Percentiles rank a stretch among this genome's conserved stretches.
Evolutionary conservation across 306 rosid genomes (phyloP).

Genomic region (Castanea sativa): DNA sequence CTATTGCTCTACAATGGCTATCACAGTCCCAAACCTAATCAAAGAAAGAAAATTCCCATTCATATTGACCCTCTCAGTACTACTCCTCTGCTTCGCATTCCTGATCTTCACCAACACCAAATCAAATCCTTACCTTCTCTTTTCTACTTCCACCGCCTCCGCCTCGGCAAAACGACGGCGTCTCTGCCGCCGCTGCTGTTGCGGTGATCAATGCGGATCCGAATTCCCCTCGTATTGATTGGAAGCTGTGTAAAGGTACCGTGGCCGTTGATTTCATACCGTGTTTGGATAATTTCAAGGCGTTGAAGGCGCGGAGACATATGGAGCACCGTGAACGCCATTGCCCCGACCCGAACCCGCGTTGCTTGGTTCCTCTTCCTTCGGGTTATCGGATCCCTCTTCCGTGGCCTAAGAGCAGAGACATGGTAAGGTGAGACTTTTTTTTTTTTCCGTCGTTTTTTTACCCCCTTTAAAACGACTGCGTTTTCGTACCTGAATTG

Average conservation of each 20-base stretch:
- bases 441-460: slow-evolving; percentile 4
- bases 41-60: slow-evolving; percentile 59
- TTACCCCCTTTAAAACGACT: no score
- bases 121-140: slow-evolving; percentile 34
- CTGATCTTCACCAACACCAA: slow-evolving; percentile 51
- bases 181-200: background rate
- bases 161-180: background rate
- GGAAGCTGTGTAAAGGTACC: slow-evolving; percentile 62
- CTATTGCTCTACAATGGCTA: slow-evolving; percentile 38
- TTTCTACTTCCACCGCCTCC: slow-evolving; percentile 17
- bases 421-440: slow-evolving; percentile 88
- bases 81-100: slow-evolving; percentile 44
- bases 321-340: slow-evolving; percentile 98
- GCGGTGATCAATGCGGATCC: background rate
- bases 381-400: slow-evolving; percentile 61
- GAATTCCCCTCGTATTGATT: slow-evolving; percentile 16
- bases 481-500: no score
- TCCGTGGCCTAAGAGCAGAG: slow-evolving; percentile 96
- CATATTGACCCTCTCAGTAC: slow-evolving; percentile 45
- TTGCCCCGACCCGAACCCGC: slow-evolving; percentile 52
- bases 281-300: slow-evolving; percentile 73
- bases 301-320: slow-evolving; percentile 64
- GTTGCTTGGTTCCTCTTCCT: slow-evolving; percentile 74
- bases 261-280: slow-evolving; percentile 66
- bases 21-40: slow-evolving; percentile 34